Percentiles rank a stretch among this genome's conserved stretches.
Evolutionary conservation across 2,329 filamentous ascomycete species (phyloP).

Genomic region (Calonectria multiphialidica): DNA sequence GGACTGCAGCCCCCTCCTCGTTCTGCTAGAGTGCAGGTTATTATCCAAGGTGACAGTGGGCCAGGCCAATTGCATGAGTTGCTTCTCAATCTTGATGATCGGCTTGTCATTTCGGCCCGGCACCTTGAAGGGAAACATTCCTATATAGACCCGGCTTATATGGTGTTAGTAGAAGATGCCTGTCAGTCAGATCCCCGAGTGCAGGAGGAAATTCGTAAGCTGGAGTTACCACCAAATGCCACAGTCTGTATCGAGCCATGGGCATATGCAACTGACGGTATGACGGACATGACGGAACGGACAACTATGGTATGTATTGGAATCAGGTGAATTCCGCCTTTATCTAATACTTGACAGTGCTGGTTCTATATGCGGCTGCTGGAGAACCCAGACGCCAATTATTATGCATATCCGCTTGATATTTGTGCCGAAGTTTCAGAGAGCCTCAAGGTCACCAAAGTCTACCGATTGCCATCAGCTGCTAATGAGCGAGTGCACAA

Average conservation of each 20-base stretch:
- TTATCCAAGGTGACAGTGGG: conserved; percentile 28
- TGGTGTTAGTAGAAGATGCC: conserved; percentile 60
- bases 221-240: conserved; percentile 54
- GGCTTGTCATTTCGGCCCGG: conserved; percentile 41
- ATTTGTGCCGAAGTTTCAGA: conserved; percentile 63
- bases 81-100: conserved; percentile 44
- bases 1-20: conserved; percentile 42
- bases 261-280: conserved; percentile 65
- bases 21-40: conserved; percentile 54
- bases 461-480: conserved; percentile 57
- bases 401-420: conserved; percentile 67
- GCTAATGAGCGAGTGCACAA: conserved; percentile 48
- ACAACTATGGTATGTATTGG: conserved; percentile 59
- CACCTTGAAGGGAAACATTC: conserved; percentile 57
- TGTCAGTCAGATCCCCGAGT: conserved; percentile 58
- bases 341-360: conserved; percentile 26
- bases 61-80: conserved; percentile 45
- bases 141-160: conserved; percentile 60
- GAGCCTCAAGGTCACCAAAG: conserved; percentile 56
- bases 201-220: conserved; percentile 54
- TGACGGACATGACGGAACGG: conserved; percentile 61
- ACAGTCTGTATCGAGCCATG: conserved; percentile 7
- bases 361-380: conserved; percentile 48
- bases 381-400: conserved; percentile 61
- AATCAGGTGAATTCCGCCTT: fast-evolving